Evolutionary conservation across 495 filamentous ascomycete species (phyloP), one percentile per base, ranked within the genome.

Genomic region (Penicillium diatomitis): DNA sequence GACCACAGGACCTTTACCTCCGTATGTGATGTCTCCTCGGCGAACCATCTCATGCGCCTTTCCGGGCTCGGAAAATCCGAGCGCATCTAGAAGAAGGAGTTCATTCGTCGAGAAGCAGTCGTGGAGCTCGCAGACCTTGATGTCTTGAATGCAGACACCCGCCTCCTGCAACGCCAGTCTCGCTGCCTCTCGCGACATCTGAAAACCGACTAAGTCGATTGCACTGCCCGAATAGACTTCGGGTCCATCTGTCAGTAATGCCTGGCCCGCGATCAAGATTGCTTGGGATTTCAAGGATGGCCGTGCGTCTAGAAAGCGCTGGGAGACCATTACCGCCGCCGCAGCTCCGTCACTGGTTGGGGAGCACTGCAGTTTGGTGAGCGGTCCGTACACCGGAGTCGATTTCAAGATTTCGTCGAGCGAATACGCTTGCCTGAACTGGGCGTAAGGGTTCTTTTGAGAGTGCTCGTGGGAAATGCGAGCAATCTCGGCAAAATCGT

Each of bases 41-140:
- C 89, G 79, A 20, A 96, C 87, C 76, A 96, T 80, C 64, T 95
- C 88, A 58, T 96, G 89, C 0, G 91, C 91, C 61, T 88, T 89
- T 0, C 89, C 91, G 0, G 74, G 78, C 49, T 79, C 77, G 12
- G 76, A 81, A 4, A 97, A 75, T 0, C 86, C 89, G 5, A 96
- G 72, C 0, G 83, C 87, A 62, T 96, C 89, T 32, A 97, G 78
- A 0, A 81, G 76, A 30, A 90, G 72, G 74, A 97, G 81, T 69
- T 96, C 90, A 58, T 97, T 96, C 7, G 90, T 81, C 4, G 84
- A 89, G 71, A 97, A 97, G 69, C 90, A 96, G 64, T 97, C 91
- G 59, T 96, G 91, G 32, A 96, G 71, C 65, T 97, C 90, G 63
- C 85, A 88, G 3, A 96, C 86, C 55, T 82, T 81, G 50, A 94